phyloP scores from a whole-genome alignment of 2,329 filamentous ascomycete species.

The Ambrosiella beaveri region DNA sequence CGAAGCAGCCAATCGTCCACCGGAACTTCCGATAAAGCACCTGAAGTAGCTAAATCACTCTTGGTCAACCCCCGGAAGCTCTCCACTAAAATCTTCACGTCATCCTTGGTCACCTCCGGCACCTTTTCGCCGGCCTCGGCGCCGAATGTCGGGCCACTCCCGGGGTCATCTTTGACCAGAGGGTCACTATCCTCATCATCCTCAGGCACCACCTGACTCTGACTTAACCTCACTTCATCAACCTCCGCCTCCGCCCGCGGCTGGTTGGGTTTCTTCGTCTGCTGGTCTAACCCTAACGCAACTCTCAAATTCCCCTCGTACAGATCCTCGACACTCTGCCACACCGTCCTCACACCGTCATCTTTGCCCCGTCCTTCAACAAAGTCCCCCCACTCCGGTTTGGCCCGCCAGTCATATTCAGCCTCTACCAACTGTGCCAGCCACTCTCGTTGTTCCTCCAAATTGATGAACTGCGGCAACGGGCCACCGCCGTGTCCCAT shows the following conservation, averaged over 20 bases:
- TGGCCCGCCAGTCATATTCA: slow-evolving; percentile 37
- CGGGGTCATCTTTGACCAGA: background rate
- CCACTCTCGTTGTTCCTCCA: slow-evolving; percentile 60
- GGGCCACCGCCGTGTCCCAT: slow-evolving; percentile 62
- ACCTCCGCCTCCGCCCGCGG: slow-evolving; percentile 32
- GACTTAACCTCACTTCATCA: slow-evolving; percentile 40
- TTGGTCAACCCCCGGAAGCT: slow-evolving; percentile 22
- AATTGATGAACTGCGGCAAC: slow-evolving; percentile 64
- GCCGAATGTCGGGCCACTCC: too few species aligned
- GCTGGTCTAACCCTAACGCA: slow-evolving; percentile 25
- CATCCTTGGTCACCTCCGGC: background rate
- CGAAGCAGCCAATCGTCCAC: slow-evolving; percentile 24
- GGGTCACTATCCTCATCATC: background rate
- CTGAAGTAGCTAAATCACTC: slow-evolving; percentile 25
- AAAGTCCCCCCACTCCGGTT: slow-evolving; percentile 45
- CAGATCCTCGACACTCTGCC: slow-evolving; percentile 76
- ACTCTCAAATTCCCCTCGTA: slow-evolving; percentile 49
- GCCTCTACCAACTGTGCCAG: slow-evolving; percentile 44
- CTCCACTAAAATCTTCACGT: background rate
- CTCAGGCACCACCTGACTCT: background rate
- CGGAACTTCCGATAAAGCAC: slow-evolving; percentile 22
- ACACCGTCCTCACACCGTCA: slow-evolving; percentile 49
- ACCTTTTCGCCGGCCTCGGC: background rate
- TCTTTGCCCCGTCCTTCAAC: slow-evolving; percentile 36
- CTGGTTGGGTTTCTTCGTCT: background rate